These are phyloP conservation scores for Neurospora hispaniola DNA, from an alignment of 495 filamentous ascomycete species.

Conservation along the genomic window DNA sequence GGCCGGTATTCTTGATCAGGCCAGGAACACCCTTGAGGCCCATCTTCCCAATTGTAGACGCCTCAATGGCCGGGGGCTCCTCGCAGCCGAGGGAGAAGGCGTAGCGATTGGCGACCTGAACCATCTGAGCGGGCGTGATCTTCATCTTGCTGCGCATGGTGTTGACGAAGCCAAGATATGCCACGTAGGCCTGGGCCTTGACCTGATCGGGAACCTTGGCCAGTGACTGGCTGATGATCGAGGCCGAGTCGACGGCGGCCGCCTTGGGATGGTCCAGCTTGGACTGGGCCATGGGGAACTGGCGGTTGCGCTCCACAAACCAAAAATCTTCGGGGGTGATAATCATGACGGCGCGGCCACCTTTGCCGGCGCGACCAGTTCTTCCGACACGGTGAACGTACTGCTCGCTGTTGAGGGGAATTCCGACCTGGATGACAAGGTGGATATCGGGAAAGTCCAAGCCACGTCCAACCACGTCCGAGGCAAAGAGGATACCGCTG, in stretches of 20 bases:
- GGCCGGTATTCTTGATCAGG: slow-evolving; percentile 6
- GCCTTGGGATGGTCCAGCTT: slow-evolving; percentile 14
- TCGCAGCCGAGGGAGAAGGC: slow-evolving; percentile 13
- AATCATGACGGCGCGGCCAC: slow-evolving; percentile 79
- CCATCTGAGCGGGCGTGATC: slow-evolving; percentile 8
- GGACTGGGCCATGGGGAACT: slow-evolving; percentile 22
- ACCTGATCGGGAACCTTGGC: slow-evolving; percentile 13
- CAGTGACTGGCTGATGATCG: slow-evolving; percentile 16
- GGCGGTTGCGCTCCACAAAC: slow-evolving; percentile 15
- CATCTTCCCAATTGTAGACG: slow-evolving; percentile 19
- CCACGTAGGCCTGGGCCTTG: slow-evolving; percentile 19
- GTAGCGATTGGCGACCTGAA: slow-evolving; percentile 17
- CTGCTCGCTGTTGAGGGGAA: slow-evolving; percentile 62
- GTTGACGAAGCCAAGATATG: slow-evolving; percentile 20
- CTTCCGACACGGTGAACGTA: slow-evolving; percentile 93
- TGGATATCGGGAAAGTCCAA: slow-evolving; percentile 68
- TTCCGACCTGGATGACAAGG: slow-evolving; percentile 84
- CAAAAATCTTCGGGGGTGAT: slow-evolving; percentile 75
- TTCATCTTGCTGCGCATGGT: slow-evolving; percentile 9
- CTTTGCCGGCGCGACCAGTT: slow-evolving; percentile 72
- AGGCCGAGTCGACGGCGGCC: slow-evolving; percentile 7
- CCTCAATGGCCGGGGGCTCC: slow-evolving; percentile 10
- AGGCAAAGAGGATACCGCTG: slow-evolving; percentile 75
- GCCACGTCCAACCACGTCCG: slow-evolving; percentile 82
- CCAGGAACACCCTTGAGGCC: slow-evolving; percentile 24